phyloP scores from a whole-genome alignment of 163 green algal genomes.

The Volvox carteri region DNA sequence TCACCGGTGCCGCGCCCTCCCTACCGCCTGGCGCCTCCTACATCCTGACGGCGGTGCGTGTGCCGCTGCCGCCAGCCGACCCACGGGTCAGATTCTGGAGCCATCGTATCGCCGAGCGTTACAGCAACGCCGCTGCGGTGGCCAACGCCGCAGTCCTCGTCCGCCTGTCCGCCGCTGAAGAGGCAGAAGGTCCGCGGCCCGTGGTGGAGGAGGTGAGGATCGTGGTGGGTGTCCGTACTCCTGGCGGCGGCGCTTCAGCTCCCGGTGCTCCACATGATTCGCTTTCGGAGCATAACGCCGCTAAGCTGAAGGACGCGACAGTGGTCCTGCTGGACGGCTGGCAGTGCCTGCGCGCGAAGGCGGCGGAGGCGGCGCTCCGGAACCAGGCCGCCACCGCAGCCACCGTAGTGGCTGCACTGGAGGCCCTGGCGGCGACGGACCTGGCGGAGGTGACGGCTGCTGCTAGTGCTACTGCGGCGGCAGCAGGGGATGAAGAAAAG shows the following conservation, averaged over 20 bases:
- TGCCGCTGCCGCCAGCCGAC: conserved; percentile 40
- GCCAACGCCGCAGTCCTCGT: conserved; percentile 66
- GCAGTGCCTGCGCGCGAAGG: not conserved
- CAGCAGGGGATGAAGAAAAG: too few species aligned
- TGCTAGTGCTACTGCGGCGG: not conserved
- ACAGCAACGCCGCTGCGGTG: conserved; percentile 74
- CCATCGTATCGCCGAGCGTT: conserved; percentile 68
- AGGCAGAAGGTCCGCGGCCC: not conserved
- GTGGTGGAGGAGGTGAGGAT: conserved; percentile 25
- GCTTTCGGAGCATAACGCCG: not conserved
- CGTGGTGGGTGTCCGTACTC: conserved; percentile 52
- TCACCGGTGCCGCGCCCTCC: not conserved
- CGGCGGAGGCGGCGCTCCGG: conserved; percentile 42
- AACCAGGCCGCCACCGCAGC: not conserved
- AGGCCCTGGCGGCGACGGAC: not conserved
- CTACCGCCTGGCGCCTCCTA: not conserved
- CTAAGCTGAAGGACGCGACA: not conserved
- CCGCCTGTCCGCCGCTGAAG: not conserved
- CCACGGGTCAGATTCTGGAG: conserved; percentile 62
- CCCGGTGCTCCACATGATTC: too few species aligned
- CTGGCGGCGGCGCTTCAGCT: too few species aligned
- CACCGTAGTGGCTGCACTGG: conserved; percentile 26
- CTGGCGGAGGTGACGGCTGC: too few species aligned
- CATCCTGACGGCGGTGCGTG: conserved; percentile 44
- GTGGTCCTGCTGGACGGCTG: conserved; percentile 36